Base-by-base conservation (phyloP, 257 asterid genomes). In the Solanum piurae region DNA sequence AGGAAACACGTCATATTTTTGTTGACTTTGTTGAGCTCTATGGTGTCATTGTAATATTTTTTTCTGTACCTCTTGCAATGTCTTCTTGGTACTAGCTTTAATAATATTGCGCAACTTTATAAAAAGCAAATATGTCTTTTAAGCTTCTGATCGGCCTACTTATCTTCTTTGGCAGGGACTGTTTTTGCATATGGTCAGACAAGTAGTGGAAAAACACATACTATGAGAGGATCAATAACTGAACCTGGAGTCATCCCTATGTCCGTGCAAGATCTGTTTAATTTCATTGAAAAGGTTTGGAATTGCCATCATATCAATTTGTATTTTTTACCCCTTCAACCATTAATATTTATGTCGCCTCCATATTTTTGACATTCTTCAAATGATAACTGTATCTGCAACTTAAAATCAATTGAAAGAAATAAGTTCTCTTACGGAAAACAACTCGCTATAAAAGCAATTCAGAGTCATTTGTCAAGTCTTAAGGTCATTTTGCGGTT, bases 121-220 rank as follows among this genome's bases (percentile, higher is more conserved):
- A 25, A 79, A 44, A 79, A 14, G 60, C 20, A 40, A 44, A 74
- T 80, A 44, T 42, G 55, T 82, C 86, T 64, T 82, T 27, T 83
- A 12, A 69, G 66, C 74, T 86, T n/a, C 86, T 29, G 73, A 79
- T 85, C 31, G 36, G 83, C 80, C 74, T 87, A 86, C 62, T 76
- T 66, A 37, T 73, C 79, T 64, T 71, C 80, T 86, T 86, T 58
- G 55, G 37, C 80, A 96, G 99, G 99, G 77, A 96, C 98, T 68
- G 99, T 96, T 40, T 96, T 96, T 93, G 99, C 99, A 71, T 96
- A 96, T 93, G 99, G 99, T 80, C 99, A 96, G 92, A 96, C 99
- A 72, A 96, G 98, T 85, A 96, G 98, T 89, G 99, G 99, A 42
- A 96, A 96, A 88, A 96, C 99, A 9, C 95, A 95, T 88, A 96